Conservation (phyloP, 2,329 filamentous ascomycete genomes). For the Colletotrichum paranaense region DNA sequence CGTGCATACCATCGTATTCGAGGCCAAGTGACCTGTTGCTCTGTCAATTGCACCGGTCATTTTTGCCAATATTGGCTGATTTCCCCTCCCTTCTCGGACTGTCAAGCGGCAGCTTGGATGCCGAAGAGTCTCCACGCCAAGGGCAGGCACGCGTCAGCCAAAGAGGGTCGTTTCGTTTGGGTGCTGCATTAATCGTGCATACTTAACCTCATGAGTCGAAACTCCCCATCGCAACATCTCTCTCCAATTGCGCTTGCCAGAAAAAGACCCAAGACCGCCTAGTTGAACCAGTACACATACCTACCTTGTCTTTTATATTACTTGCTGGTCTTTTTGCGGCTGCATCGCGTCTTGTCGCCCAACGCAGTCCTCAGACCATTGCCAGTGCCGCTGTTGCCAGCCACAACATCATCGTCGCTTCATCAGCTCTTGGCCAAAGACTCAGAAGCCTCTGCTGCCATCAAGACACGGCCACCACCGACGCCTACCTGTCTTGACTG, state of each 20-base stretch:
- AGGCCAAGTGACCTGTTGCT: conserved; percentile 29
- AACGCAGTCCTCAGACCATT: background rate
- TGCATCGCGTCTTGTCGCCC: background rate
- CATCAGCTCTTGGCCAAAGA: background rate
- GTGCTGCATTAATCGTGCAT: conserved; percentile 29
- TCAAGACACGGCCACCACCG: conserved; percentile 10
- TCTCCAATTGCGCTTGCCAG: background rate
- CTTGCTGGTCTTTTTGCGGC: background rate
- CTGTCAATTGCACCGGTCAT: conserved; percentile 13
- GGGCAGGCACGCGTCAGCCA: conserved; percentile 34
- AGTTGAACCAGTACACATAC: too few relatives aligned
- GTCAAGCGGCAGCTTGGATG: conserved; percentile 26
- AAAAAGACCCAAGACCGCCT: background rate
- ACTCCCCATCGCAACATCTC: conserved; percentile 19
- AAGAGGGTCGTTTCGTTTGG: conserved; percentile 24
- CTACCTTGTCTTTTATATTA: background rate
- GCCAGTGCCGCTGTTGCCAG: background rate
- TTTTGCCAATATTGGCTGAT: background rate
- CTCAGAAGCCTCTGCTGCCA: background rate
- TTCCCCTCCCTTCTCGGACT: background rate
- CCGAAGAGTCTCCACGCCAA: conserved; percentile 33
- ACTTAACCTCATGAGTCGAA: background rate
- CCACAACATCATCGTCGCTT: background rate
- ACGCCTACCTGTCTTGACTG: background rate
- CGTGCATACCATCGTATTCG: conserved; percentile 12